These are phyloP conservation scores for Primulina eburnea DNA, from an alignment of 257 asterid genomes.

Conservation along the genomic window DNA sequence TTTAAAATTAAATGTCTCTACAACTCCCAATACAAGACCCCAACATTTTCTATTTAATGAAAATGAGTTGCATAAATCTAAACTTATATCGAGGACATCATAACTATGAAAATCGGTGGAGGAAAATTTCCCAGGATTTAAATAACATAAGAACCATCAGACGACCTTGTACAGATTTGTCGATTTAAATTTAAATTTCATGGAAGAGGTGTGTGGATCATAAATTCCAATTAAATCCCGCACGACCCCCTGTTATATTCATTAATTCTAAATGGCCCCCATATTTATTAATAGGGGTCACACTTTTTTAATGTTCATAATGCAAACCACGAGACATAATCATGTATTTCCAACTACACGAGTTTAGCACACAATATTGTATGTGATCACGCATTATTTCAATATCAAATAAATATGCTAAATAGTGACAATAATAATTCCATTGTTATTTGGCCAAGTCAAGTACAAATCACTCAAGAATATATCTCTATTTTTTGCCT, in stretches of 20 bases:
- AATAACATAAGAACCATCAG: background rate
- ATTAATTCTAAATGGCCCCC: constrained; percentile 11
- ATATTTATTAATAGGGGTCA: constrained; percentile 13
- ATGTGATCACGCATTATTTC: background rate
- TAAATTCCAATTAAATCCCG: constrained; percentile 3
- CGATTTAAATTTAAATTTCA: background rate
- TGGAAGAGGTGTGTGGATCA: constrained; percentile 11
- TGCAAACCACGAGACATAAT: background rate
- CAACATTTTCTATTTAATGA: too few species aligned
- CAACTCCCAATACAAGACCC: too few species aligned
- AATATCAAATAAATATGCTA: background rate
- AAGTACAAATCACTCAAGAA: too few species aligned
- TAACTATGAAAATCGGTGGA: background rate
- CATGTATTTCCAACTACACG: background rate
- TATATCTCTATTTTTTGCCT: too few species aligned
- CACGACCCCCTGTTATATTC: background rate
- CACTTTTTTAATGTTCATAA: constrained; percentile 18
- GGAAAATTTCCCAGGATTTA: background rate
- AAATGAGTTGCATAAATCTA: background rate
- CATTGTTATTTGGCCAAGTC: too few species aligned
- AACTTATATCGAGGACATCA: background rate
- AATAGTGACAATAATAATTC: too few species aligned
- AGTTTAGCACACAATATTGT: background rate
- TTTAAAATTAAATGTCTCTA: too few species aligned
- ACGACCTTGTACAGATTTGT: constrained; percentile 15